phyloP scores from a whole-genome alignment of 2,329 filamentous ascomycete genomes.

The Tolypocladium paradoxum region DNA sequence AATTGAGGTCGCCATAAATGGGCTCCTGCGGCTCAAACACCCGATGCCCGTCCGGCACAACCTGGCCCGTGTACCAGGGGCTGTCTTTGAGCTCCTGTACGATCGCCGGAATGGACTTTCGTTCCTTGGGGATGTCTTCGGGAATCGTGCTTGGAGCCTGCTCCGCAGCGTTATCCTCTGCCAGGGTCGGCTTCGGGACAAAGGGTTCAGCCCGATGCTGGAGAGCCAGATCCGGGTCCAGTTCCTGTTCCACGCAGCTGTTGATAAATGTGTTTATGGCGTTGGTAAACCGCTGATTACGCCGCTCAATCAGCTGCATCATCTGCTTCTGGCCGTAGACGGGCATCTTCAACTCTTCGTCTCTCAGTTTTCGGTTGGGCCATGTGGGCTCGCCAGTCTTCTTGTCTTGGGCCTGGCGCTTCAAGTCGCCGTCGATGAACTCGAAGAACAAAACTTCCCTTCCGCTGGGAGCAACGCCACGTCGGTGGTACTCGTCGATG shows the following conservation, averaged over 20 bases:
- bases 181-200: constrained; percentile 49
- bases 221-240: constrained; percentile 60
- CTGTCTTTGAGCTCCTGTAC: constrained; percentile 70
- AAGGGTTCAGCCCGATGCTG: constrained; percentile 44
- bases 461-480: constrained; percentile 16
- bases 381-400: constrained; percentile 65
- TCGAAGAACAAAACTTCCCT: constrained; percentile 80
- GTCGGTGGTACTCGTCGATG: constrained; percentile 18
- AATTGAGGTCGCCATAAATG: constrained; percentile 73
- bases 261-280: constrained; percentile 71
- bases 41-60: constrained; percentile 85
- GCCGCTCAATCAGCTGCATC: constrained; percentile 76
- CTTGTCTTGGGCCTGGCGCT: constrained; percentile 60
- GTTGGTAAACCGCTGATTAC: constrained; percentile 71
- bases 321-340: constrained; percentile 91
- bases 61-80: constrained; percentile 84
- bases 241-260: constrained; percentile 50
- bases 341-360: constrained; percentile 82
- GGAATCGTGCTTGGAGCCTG: constrained; percentile 42
- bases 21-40: constrained; percentile 80
- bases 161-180: constrained; percentile 16
- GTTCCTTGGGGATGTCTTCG: constrained; percentile 64
- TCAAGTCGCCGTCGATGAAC: constrained; percentile 84
- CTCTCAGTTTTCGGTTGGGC: constrained; percentile 54
- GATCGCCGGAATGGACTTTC: constrained; percentile 74